These are phyloP conservation scores for Cajanus cajan DNA, from an alignment of 306 rosid species.

Conservation along the genomic window DNA sequence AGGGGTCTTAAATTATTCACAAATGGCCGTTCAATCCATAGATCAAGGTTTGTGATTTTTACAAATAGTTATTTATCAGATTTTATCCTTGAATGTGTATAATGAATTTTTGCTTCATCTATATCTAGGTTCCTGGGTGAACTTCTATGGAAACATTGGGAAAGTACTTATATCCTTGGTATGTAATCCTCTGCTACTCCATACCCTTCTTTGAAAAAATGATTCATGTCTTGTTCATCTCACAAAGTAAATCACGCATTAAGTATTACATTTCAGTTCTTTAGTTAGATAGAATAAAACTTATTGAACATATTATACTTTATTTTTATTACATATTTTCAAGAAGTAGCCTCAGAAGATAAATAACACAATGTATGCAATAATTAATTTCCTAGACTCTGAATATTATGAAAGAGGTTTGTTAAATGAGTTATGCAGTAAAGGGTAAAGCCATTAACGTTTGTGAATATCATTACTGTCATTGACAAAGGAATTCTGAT, in stretches of 20 bases:
- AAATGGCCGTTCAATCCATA: conserved; percentile 77
- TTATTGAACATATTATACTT: not conserved
- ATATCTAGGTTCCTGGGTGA: conserved; percentile 71
- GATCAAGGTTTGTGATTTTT: conserved; percentile 68
- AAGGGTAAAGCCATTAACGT: not conserved
- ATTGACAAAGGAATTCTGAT: not conserved
- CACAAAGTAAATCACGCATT: not conserved
- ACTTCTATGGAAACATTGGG: conserved; percentile 81
- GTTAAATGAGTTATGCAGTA: not conserved
- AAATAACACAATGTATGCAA: not conserved
- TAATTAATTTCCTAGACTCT: not conserved
- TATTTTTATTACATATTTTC: not conserved
- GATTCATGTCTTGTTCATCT: not conserved
- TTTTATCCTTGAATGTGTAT: not conserved
- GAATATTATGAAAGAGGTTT: not conserved
- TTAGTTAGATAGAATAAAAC: not conserved
- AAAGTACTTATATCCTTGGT: conserved; percentile 81
- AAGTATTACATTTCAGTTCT: not conserved
- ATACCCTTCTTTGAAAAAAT: not conserved
- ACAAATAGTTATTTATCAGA: conserved; percentile 14
- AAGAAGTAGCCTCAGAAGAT: not conserved
- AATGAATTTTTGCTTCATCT: conserved; percentile 6
- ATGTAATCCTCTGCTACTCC: conserved; percentile 11
- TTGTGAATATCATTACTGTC: not conserved
- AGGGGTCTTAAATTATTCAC: conserved; percentile 62